Evolutionary conservation across 306 rosid species (phyloP).

Genomic region (Mucuna pruriens): DNA sequence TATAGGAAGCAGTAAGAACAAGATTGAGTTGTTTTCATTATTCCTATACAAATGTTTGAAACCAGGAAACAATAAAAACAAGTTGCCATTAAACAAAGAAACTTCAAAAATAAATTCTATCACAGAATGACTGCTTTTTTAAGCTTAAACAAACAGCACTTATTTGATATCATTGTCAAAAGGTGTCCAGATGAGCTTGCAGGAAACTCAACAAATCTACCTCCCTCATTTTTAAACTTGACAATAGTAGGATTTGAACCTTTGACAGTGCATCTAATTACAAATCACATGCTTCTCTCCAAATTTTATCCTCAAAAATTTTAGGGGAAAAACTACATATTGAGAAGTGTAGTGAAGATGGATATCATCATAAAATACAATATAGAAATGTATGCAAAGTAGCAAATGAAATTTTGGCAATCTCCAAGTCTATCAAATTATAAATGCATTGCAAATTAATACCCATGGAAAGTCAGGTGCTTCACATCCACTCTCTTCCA

Average conservation of each 20-base stretch:
- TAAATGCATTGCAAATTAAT: neutral
- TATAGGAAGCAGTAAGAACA: neutral
- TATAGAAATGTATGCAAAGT: neutral
- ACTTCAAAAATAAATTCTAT: no score
- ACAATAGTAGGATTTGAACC: neutral
- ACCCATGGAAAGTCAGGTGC: neutral
- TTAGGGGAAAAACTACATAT: neutral
- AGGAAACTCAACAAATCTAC: neutral
- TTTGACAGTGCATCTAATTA: neutral
- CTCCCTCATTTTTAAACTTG: neutral
- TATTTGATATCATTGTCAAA: neutral
- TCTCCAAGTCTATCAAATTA: slow-evolving; percentile 16
- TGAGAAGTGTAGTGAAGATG: neutral
- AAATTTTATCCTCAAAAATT: neutral
- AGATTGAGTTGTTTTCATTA: neutral
- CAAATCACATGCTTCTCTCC: neutral
- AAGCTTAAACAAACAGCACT: no score
- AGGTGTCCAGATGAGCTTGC: neutral
- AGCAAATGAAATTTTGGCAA: neutral
- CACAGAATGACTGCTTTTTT: no score
- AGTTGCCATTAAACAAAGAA: neutral
- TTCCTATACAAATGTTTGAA: neutral
- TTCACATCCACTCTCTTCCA: no score
- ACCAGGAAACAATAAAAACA: neutral
- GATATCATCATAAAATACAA: neutral